Evolutionary conservation across 1,139 yeast species (phyloP).

Genomic region (Blastobotrys capitulatus): DNA sequence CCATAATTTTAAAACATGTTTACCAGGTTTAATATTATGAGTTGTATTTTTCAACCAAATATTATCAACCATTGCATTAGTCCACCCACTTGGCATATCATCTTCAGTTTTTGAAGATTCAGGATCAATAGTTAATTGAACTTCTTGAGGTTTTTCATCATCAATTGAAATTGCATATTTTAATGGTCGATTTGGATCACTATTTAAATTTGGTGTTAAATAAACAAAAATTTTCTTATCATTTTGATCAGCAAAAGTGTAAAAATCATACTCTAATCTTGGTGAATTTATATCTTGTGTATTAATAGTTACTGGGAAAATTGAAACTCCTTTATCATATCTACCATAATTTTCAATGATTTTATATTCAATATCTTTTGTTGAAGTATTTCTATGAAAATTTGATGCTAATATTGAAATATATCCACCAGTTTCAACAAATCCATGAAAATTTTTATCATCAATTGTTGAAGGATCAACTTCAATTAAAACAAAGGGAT

Average conservation of each 20-base stretch:
- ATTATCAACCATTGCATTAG: constrained; percentile 18
- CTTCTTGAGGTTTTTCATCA: constrained; percentile 13
- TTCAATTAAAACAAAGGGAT: too few species aligned
- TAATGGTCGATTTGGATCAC: constrained; percentile 12
- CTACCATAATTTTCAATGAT: constrained; percentile 16
- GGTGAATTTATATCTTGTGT: constrained; percentile 16
- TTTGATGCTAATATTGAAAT: constrained; percentile 14
- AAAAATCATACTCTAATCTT: constrained; percentile 15
- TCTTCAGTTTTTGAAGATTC: neutral
- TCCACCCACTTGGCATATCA: constrained; percentile 19
- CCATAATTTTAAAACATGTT: constrained; percentile 17
- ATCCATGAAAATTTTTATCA: constrained; percentile 12
- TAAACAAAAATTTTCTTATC: constrained; percentile 17
- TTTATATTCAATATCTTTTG: constrained; percentile 13
- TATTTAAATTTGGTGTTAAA: constrained; percentile 19
- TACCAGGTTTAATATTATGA: constrained; percentile 15
- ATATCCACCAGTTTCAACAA: constrained; percentile 19
- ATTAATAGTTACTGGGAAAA: constrained; percentile 15
- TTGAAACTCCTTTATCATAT: constrained; percentile 18
- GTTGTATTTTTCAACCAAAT: constrained; percentile 15
- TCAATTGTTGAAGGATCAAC: too few species aligned
- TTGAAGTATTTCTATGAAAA: constrained; percentile 11
- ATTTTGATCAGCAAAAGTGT: constrained; percentile 6
- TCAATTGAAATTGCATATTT: constrained; percentile 19
- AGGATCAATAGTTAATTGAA: constrained; percentile 2